Evolutionary conservation across 345 rosid species (phyloP), one percentile per base, ranked within the genome.

Genomic region (Boechera retrofracta): DNA sequence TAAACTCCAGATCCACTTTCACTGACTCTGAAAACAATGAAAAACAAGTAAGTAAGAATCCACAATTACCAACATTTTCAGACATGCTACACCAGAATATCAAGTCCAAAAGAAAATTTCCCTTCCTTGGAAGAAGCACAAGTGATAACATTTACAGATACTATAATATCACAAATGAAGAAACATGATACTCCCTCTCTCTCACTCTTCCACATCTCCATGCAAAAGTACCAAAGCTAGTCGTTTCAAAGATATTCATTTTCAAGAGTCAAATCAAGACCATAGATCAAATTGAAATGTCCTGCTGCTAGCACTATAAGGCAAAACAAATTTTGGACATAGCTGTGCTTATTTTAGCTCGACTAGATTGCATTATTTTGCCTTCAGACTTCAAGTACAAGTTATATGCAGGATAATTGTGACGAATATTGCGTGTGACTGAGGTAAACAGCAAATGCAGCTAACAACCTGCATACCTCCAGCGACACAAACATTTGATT

Each of bases 401-500:
- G 29, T 42, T 60, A 24, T 33, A 24, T 26, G 44, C 64, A 67
- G 44, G 48, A 77, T 51, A 51, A 72, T 24, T 55, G 44, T 52
- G 49, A 72, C 48, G 53, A 49, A 76, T 15, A 42, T n/a, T 39
- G 62, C 9, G 33, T 57, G 2, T 51, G 59, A 58, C 33, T 56
- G 31, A 71, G 26, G 47, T 39, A 49, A 55, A 52, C 64, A 79
- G 45, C 18, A 5, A 69, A 78, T 48, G 65, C 71, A 73, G 35
- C 76, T 42, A 59, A 81, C 78, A 79, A 83, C 79, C 82, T 85
- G 72, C 91, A 82, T 89, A 95, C 99, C 99, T 91, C 99, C 99
- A 68, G 91, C 91, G 71, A 95, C 90, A 85, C 99, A 95, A 80
- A 95, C 79, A 77, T 88, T 92, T 67, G 96, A 85, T 79, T 91